A percentile compares a stretch with the other conserved stretches of the same genome.
phyloP scores from a whole-genome alignment of 257 asterid genomes.

The Nicotiana attenuata region DNA sequence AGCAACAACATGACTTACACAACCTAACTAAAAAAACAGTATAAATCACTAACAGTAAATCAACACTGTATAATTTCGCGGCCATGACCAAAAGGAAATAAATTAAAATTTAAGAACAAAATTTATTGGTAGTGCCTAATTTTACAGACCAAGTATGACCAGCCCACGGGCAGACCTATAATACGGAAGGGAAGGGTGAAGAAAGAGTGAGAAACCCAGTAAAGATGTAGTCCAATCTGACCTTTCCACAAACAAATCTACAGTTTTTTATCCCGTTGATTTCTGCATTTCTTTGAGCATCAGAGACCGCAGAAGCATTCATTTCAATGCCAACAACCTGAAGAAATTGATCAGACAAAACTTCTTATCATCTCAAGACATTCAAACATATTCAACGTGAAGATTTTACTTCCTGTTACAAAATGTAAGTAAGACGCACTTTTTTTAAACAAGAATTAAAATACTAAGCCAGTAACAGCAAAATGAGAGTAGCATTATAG shows the following conservation, averaged over 20 bases:
- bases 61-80: not conserved
- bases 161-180: not conserved
- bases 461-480: constrained; percentile 6
- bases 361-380: constrained; percentile 10
- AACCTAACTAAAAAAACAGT: not conserved
- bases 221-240: constrained; percentile 22
- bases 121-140: not conserved
- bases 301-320: constrained; percentile 96
- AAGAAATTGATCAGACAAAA: constrained; percentile 20
- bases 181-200: not conserved
- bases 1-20: not conserved
- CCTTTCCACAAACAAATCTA: constrained; percentile 95
- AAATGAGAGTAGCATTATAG: constrained; percentile 8
- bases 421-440: not conserved
- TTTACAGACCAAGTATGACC: not conserved
- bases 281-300: constrained; percentile 91
- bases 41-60: not conserved
- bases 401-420: not conserved
- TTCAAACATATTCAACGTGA: not conserved
- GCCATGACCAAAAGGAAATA: not conserved
- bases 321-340: constrained; percentile 98
- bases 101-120: not conserved
- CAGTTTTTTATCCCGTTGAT: constrained; percentile 79
- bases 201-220: constrained; percentile 5
- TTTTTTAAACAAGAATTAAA: not conserved